A percentile compares a stretch with the other conserved stretches of the same genome.
Evolutionary conservation across 176 grass and related monocot species (phyloP).

Genomic region (Hyparrhenia diplandra): DNA sequence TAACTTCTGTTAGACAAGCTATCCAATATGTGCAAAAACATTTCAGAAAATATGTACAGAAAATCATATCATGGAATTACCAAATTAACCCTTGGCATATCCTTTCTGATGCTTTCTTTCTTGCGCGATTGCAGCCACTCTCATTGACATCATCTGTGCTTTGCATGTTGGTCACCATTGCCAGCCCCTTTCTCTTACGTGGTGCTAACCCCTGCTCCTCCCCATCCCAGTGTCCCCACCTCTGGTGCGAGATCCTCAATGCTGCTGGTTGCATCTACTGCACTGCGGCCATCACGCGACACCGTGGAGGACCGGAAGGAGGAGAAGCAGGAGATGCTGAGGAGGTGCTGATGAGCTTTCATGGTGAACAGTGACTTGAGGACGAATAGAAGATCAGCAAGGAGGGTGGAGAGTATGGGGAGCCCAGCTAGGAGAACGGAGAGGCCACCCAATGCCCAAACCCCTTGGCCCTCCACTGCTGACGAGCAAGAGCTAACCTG

Average conservation of each 20-base stretch:
- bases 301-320: background rate
- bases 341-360: background rate
- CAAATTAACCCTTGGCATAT: background rate
- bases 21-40: background rate
- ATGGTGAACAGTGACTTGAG: background rate
- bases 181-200: background rate
- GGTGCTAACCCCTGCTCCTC: background rate
- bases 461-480: background rate
- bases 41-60: background rate
- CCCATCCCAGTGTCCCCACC: too few relatives aligned
- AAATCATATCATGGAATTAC: background rate
- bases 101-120: background rate
- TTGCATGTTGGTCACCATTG: background rate
- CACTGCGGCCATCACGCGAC: background rate
- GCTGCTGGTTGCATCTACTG: background rate
- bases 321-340: background rate
- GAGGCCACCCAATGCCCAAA: background rate
- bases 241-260: background rate
- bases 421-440: too few relatives aligned
- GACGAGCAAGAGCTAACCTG: background rate
- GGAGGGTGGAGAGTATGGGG: background rate
- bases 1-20: background rate
- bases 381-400: background rate
- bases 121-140: background rate
- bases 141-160: background rate